Evolutionary conservation across 2,329 filamentous ascomycete species (phyloP).

Genomic region (Fusarium sp.): DNA sequence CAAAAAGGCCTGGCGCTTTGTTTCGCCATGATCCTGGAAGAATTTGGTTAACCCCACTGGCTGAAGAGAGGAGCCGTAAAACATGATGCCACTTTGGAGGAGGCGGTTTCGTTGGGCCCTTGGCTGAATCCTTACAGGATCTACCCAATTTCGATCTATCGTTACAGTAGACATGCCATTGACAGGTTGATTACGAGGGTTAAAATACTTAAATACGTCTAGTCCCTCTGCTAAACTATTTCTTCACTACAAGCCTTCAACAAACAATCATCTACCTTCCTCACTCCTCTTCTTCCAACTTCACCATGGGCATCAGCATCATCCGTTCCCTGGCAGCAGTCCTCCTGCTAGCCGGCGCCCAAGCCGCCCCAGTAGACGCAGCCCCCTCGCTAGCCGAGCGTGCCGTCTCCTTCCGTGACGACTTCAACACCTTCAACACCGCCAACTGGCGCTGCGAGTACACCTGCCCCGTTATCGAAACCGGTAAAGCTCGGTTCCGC

Average conservation of each 20-base stretch:
- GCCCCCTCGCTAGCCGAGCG: background rate
- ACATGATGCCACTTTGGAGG: background rate
- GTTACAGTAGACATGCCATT: background rate
- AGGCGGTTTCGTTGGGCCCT: background rate
- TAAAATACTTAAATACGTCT: background rate
- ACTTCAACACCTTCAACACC: conserved; percentile 22
- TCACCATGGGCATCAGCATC: background rate
- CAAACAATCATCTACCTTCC: background rate
- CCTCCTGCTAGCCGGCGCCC: conserved; percentile 3
- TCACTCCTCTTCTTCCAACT: background rate
- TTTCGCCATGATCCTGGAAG: background rate
- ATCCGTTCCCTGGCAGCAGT: background rate
- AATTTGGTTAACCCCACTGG: background rate
- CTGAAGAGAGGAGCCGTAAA: background rate
- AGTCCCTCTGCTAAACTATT: background rate
- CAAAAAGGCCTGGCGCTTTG: background rate
- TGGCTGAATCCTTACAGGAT: background rate
- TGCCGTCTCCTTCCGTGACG: conserved; percentile 13
- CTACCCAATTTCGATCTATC: conserved; percentile 1
- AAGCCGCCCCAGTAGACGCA: conserved; percentile 2
- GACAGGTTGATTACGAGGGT: background rate
- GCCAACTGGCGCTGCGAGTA: conserved; percentile 29
- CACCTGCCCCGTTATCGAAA: conserved; percentile 30
- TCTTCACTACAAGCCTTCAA: background rate
- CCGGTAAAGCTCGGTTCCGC: conserved; percentile 25